These are phyloP conservation scores for Angomonas ambiguus DNA, from an alignment of 208 protist species.

Conservation along the genomic window DNA sequence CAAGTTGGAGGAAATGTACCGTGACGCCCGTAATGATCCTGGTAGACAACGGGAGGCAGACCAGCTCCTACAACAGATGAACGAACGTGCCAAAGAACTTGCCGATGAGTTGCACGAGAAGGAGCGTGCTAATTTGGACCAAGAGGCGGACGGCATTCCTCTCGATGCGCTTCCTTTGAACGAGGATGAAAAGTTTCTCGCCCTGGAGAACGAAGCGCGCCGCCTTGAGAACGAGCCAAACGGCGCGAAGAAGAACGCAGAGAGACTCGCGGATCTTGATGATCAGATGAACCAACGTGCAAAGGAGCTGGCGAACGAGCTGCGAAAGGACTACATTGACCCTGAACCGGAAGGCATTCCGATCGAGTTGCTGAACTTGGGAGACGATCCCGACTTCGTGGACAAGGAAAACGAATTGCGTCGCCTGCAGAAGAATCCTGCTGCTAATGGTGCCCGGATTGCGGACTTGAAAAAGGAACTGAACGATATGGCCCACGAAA, in stretches of 20 bases:
- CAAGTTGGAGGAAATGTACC: slow-evolving; percentile 70
- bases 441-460: slow-evolving; percentile 55
- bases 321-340: slow-evolving; percentile 49
- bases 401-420: slow-evolving; percentile 50
- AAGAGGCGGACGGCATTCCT: slow-evolving; percentile 57
- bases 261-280: slow-evolving; percentile 36
- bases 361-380: slow-evolving; percentile 50
- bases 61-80: slow-evolving; percentile 68
- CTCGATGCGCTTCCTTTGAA: slow-evolving; percentile 58
- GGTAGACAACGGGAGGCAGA: slow-evolving; percentile 36
- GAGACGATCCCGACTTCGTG: slow-evolving; percentile 52
- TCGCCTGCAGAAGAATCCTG: slow-evolving; percentile 53
- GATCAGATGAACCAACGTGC: slow-evolving; percentile 56
- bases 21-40: slow-evolving; percentile 45
- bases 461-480: slow-evolving; percentile 62
- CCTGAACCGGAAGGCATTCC: slow-evolving; percentile 37
- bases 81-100: slow-evolving; percentile 61
- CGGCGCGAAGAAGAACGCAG: slow-evolving; percentile 34
- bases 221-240: slow-evolving; percentile 32
- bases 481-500: slow-evolving; percentile 54
- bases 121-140: slow-evolving; percentile 38
- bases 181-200: slow-evolving; percentile 51
- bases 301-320: slow-evolving; percentile 49
- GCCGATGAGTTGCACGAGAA: slow-evolving; percentile 51
- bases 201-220: slow-evolving; percentile 58